Evolutionary conservation across 768 basidiomycete species (phyloP).

Genomic region (Steccherinum ochraceum): DNA sequence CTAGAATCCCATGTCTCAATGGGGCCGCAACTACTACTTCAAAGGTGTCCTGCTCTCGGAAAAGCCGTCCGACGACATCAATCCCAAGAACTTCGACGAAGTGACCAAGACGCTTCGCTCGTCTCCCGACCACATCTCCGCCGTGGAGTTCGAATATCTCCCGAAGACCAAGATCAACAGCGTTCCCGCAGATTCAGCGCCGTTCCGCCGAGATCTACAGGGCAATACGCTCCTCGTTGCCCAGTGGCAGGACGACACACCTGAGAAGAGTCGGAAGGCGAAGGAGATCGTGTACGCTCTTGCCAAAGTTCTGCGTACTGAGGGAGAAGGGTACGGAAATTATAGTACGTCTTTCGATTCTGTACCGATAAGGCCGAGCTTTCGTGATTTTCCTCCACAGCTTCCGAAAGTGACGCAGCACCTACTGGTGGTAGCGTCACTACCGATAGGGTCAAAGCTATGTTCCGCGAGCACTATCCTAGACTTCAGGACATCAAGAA

Average conservation of each 20-base stretch:
- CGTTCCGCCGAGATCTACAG: conserved; percentile 33
- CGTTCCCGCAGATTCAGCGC: conserved; percentile 26
- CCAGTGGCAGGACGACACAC: conserved; percentile 28
- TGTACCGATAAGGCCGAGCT: neutral
- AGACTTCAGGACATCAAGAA: conserved; percentile 31
- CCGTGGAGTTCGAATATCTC: conserved; percentile 35
- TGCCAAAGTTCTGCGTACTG: conserved; percentile 20
- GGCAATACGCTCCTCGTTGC: conserved; percentile 29
- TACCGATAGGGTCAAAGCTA: neutral
- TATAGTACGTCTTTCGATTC: conserved; percentile 30
- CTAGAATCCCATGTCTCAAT: conserved; percentile 29
- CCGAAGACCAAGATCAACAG: conserved; percentile 30
- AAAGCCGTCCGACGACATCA: conserved; percentile 19
- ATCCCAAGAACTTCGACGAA: conserved; percentile 22
- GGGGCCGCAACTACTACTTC: conserved; percentile 32
- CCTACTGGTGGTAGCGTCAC: neutral
- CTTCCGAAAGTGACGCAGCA: neutral
- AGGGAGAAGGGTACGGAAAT: conserved; percentile 37
- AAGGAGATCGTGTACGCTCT: conserved; percentile 15
- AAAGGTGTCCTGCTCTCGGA: conserved; percentile 30
- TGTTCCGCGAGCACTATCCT: conserved; percentile 32
- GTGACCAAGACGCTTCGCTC: too few species aligned
- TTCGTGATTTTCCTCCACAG: neutral
- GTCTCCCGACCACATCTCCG: too few species aligned
- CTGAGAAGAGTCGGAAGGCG: conserved; percentile 26